Percentiles rank a stretch among this genome's conserved stretches.
Conservation (phyloP, 345 rosid species). For the Brassica nigra region DNA sequence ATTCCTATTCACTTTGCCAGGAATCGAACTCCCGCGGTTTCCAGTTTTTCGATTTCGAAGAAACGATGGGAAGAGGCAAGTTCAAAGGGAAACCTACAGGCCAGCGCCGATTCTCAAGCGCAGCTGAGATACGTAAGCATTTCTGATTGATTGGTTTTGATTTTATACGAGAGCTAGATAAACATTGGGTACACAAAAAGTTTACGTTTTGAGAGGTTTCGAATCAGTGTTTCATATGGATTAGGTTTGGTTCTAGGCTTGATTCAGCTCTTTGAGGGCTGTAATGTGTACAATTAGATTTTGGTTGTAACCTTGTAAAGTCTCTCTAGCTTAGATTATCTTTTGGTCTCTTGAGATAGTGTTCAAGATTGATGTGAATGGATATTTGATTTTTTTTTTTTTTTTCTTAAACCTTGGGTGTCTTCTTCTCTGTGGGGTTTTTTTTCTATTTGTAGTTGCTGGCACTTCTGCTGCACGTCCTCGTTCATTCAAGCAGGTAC, state of each 20-base stretch:
- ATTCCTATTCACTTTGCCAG: constrained; percentile 2
- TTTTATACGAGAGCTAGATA: not conserved
- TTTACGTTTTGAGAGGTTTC: not conserved
- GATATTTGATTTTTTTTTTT: too few relatives aligned
- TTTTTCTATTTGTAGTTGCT: constrained; percentile 58
- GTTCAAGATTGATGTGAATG: too few relatives aligned
- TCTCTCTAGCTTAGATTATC: too few relatives aligned
- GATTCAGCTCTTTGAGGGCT: not conserved
- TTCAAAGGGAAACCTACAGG: constrained; percentile 81
- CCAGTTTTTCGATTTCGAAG: not conserved
- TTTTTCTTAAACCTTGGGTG: not conserved
- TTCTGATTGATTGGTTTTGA: not conserved
- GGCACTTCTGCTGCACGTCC: constrained; percentile 84
- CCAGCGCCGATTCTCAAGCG: constrained; percentile 69
- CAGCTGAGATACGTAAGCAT: constrained; percentile 59
- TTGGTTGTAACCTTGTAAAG: too few relatives aligned
- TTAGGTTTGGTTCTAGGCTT: not conserved
- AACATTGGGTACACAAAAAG: not conserved
- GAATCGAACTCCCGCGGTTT: not conserved
- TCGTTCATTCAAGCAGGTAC: constrained; percentile 76
- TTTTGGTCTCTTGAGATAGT: too few relatives aligned
- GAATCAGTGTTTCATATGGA: not conserved
- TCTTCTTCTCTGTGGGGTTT: not conserved
- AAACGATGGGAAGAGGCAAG: constrained; percentile 68
- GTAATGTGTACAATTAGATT: not conserved